Evolutionary conservation across 129 eudicot genomes (phyloP).

Genomic region (Scalesia atractyloides): DNA sequence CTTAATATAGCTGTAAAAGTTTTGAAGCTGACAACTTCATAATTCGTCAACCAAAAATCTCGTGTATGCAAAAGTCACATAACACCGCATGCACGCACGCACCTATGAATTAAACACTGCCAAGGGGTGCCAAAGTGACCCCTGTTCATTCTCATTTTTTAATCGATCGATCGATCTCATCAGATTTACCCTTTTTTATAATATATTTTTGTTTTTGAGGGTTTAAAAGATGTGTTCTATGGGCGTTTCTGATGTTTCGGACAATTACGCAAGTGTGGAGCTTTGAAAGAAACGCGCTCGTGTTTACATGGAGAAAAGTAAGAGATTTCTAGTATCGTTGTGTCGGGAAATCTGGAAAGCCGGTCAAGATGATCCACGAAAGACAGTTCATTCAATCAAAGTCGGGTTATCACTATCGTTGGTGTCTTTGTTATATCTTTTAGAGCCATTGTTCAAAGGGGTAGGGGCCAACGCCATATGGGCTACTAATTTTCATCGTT

Average conservation of each 20-base stretch:
- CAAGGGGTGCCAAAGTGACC: slow-evolving; percentile 24
- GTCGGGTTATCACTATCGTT: slow-evolving; percentile 46
- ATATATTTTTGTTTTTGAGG: neutral
- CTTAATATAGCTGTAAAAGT: neutral
- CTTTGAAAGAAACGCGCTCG: slow-evolving; percentile 23
- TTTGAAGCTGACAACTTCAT: neutral
- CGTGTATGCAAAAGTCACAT: slow-evolving; percentile 7
- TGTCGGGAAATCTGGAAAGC: slow-evolving; percentile 24
- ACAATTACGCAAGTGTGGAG: slow-evolving; percentile 1
- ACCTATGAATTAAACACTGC: slow-evolving; percentile 21
- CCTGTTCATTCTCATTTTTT: neutral
- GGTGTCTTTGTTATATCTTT: slow-evolving; percentile 39
- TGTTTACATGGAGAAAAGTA: slow-evolving; percentile 23
- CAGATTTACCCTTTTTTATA: neutral
- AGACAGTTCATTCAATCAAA: slow-evolving; percentile 41
- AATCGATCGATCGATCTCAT: neutral
- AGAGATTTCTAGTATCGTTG: slow-evolving; percentile 7
- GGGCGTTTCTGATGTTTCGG: slow-evolving; percentile 17
- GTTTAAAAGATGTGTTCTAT: slow-evolving; percentile 18
- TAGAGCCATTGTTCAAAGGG: slow-evolving; percentile 43
- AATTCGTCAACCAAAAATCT: neutral
- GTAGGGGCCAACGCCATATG: slow-evolving; percentile 41
- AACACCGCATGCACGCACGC: neutral
- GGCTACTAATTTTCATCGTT: neutral
- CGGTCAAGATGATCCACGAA: slow-evolving; percentile 49